Evolutionary conservation across 1,284 basidiomycete genomes (phyloP).

Genomic region (Microbotryomycetes sp.): DNA sequence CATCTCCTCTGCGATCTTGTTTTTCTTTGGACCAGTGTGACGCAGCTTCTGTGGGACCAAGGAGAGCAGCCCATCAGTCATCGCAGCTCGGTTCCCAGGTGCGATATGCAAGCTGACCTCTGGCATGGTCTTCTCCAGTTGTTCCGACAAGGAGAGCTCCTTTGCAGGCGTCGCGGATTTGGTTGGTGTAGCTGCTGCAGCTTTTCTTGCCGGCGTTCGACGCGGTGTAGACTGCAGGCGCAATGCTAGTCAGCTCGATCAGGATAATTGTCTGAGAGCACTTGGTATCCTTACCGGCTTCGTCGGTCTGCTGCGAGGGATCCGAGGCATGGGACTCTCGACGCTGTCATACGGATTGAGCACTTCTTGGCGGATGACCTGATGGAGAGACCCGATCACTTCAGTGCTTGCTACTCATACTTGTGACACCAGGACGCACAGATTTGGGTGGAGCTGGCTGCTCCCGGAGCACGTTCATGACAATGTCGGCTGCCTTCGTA

Average conservation of each 20-base stretch:
- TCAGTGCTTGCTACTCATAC: too few species aligned
- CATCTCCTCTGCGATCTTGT: constrained; percentile 1
- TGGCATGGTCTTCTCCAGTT: constrained; percentile 26
- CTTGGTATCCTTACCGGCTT: neutral
- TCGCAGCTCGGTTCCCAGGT: neutral
- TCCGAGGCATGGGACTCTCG: constrained; percentile 13
- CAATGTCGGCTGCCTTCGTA: constrained; percentile 26
- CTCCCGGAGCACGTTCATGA: constrained; percentile 26
- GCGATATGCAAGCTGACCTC: constrained; percentile 2
- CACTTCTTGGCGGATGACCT: constrained; percentile 8
- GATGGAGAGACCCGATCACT: too few species aligned
- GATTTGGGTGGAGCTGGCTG: neutral
- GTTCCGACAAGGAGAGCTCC: constrained; percentile 16
- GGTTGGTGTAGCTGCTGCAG: constrained; percentile 2
- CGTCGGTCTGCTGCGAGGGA: constrained; percentile 7
- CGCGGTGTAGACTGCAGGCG: neutral
- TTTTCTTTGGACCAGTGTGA: constrained; percentile 2
- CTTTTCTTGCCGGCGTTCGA: neutral
- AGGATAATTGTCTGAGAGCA: neutral
- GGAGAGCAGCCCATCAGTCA: neutral
- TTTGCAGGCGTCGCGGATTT: neutral
- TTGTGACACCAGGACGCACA: too few species aligned
- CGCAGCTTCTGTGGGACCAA: constrained; percentile 13
- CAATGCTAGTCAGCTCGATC: neutral
- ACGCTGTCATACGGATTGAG: constrained; percentile 28